Base-by-base conservation (phyloP, 176 grass and related monocot genomes). In the Tuctoria greenei region DNA sequence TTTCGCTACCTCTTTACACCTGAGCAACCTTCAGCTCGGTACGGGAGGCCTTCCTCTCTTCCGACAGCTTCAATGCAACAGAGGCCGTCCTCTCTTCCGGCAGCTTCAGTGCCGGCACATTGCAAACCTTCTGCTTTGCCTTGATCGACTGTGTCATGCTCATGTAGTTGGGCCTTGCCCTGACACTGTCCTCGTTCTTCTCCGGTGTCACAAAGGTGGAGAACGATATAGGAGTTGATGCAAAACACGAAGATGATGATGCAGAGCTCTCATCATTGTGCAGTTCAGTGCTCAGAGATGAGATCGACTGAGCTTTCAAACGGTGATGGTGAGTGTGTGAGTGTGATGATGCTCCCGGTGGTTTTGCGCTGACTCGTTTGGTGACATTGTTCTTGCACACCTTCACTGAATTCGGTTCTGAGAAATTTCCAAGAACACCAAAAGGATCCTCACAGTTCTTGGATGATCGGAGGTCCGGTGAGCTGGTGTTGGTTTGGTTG, bases 61-160 rank as follows among this genome's bases (percentile, higher is more conserved):
- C 93, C 0, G 78, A 50, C 1, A 58, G 64, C 67, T 84, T 88
- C 57, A 27, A 20, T 2, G 27, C 35, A 20, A 31, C 72, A 2
- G 67, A 69, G 16, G 62, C 62, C 59, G 78, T 89, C 70, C 83
- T 73, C 38, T 87, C 83, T 27, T 92, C 93, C 0, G 78, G 42
- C 1, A 58, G 64, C 67, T 84, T 88, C 57, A 27, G 20, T 2
- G 27, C 35, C 24, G 80, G 78, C 4, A 75, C 58, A 68, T 17
- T 64, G 21, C 67, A 78, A 2, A 27, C 65, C 40, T 88, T 99
- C 56, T 84, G 84, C 70, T 95, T 95, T 0, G 91, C 82, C 83
- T 99, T 99, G 57, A 87, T 99, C 4, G 92, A 99, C 73, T 95
- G 89, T 0, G 95, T 99, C 89, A 95, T 79, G 80, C 77, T 95